Conservation (phyloP, 768 basidiomycete genomes). For the Termitomyces titanicus region DNA sequence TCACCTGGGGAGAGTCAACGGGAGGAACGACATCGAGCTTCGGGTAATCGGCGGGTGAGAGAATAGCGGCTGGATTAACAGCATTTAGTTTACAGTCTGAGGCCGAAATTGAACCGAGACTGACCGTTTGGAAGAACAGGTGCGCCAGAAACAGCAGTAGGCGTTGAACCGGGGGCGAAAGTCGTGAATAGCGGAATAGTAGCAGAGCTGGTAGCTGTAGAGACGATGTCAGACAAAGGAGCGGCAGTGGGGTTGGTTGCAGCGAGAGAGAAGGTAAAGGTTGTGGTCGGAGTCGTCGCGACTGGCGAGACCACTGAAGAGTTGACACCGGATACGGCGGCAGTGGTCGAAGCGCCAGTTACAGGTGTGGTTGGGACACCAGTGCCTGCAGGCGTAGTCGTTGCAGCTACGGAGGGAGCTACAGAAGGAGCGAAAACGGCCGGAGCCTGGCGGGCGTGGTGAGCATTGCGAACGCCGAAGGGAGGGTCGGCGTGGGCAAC, state of each 20-base stretch:
- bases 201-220: slow-evolving; percentile 35
- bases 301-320: slow-evolving; percentile 1
- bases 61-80: slow-evolving; percentile 30
- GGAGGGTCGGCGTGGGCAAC: slow-evolving; percentile 29
- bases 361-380: slow-evolving; percentile 3
- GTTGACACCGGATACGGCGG: neutral
- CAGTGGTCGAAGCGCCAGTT: slow-evolving; percentile 1
- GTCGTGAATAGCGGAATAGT: slow-evolving; percentile 47
- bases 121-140: slow-evolving; percentile 57
- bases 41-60: slow-evolving; percentile 60
- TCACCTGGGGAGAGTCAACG: slow-evolving; percentile 57
- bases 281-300: slow-evolving; percentile 25
- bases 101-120: slow-evolving; percentile 12
- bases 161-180: slow-evolving; percentile 44
- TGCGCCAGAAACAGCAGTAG: slow-evolving; percentile 50
- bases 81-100: neutral
- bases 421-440: slow-evolving; percentile 5
- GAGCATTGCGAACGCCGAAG: slow-evolving; percentile 15
- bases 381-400: neutral
- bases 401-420: slow-evolving; percentile 2
- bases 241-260: slow-evolving; percentile 60
- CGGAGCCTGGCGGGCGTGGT: slow-evolving; percentile 17
- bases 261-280: slow-evolving; percentile 40
- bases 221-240: slow-evolving; percentile 48
- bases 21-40: slow-evolving; percentile 59